Percentiles rank a stretch among this genome's conserved stretches.
These are phyloP conservation scores for Nicotiana benthamiana DNA, from an alignment of 257 asterid species.

Conservation along the genomic window DNA sequence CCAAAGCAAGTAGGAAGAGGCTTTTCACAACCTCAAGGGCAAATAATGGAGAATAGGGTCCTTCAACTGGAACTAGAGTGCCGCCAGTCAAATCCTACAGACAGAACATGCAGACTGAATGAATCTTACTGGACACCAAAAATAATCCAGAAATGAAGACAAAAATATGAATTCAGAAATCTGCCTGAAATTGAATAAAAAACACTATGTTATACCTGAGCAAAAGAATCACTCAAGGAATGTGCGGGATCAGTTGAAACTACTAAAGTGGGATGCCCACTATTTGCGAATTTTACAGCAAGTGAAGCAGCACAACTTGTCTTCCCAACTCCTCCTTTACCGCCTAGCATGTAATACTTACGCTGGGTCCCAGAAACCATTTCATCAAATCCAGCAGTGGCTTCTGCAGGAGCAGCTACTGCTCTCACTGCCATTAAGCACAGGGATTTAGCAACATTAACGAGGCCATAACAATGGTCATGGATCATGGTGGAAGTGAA, in stretches of 20 bases:
- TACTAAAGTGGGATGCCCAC: conserved; percentile 93
- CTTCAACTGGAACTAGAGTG: conserved; percentile 75
- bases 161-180: neutral
- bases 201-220: conserved; percentile 55
- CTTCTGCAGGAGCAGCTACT: conserved; percentile 70
- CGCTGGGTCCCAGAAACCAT: conserved; percentile 87
- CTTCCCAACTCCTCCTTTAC: conserved; percentile 98
- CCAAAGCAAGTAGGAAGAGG: neutral
- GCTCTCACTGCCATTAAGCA: conserved; percentile 55
- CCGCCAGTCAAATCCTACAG: conserved; percentile 91
- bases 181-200: neutral
- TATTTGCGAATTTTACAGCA: conserved; percentile 95
- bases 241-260: conserved; percentile 99
- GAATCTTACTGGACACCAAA: neutral
- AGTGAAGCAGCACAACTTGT: conserved; percentile 98
- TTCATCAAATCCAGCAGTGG: conserved; percentile 68
- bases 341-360: conserved; percentile 97
- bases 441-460: conserved; percentile 5
- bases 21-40: conserved; percentile 81
- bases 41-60: conserved; percentile 81
- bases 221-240: conserved; percentile 96
- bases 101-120: conserved; percentile 11
- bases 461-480: neutral
- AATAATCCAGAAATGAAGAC: neutral
- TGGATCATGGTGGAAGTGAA: neutral